These are phyloP conservation scores for Aristolochia californica DNA, from an alignment of 164 flowering plant species.

Conservation along the genomic window DNA sequence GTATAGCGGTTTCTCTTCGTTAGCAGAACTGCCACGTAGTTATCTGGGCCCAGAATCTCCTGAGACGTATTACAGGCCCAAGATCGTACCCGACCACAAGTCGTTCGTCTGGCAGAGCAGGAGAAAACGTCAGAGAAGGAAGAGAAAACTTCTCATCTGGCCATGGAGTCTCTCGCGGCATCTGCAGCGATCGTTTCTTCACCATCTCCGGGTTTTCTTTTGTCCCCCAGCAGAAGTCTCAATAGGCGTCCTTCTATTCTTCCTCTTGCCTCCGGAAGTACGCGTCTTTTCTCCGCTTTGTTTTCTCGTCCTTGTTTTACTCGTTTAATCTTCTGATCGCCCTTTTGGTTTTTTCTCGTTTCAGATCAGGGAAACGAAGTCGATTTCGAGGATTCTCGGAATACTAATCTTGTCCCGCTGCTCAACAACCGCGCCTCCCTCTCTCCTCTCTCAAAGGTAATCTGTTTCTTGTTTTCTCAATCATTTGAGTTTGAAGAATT, in stretches of 20 bases:
- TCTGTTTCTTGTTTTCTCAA: too few species aligned
- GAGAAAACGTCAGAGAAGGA: too few species aligned
- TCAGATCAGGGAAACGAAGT: constrained; percentile 14
- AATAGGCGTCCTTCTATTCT: constrained; percentile 23
- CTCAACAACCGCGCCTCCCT: constrained; percentile 18
- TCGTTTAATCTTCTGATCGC: not conserved
- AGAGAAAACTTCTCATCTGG: not conserved
- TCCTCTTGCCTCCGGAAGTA: constrained; percentile 39
- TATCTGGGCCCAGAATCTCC: too few species aligned
- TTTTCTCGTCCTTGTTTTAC: not conserved
- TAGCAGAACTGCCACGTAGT: too few species aligned
- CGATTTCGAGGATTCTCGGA: constrained; percentile 27
- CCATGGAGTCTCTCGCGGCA: constrained; percentile 43
- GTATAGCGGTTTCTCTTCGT: too few species aligned
- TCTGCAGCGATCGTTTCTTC: constrained; percentile 27
- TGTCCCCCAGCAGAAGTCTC: constrained; percentile 29
- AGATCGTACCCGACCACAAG: too few species aligned
- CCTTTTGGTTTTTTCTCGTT: not conserved
- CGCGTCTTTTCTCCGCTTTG: not conserved
- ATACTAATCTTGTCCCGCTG: constrained; percentile 38
- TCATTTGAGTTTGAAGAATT: too few species aligned
- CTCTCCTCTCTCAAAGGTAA: constrained; percentile 49
- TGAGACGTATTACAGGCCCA: too few species aligned
- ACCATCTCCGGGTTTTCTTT: constrained; percentile 32
- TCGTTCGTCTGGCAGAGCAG: too few species aligned